Evolutionary conservation across 805 yeast species (phyloP).

Genomic region (Zygosaccharomyces siamensis): DNA sequence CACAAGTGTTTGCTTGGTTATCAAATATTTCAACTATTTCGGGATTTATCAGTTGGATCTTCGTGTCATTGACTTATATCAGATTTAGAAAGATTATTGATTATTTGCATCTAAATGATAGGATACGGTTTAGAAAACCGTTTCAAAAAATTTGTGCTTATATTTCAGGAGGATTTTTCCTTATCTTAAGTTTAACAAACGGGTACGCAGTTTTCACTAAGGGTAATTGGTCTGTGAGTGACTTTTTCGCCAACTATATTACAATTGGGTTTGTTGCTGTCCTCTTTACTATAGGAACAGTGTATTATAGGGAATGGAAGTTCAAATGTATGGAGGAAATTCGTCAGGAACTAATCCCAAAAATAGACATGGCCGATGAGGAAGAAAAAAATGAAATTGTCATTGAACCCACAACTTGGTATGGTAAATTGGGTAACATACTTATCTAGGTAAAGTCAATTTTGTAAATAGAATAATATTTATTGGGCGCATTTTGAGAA

Average conservation of each 20-base stretch:
- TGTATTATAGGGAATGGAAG: neutral
- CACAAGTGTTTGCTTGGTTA: constrained; percentile 56
- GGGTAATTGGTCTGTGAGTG: neutral
- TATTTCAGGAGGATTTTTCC: neutral
- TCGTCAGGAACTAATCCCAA: neutral
- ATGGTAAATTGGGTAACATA: no score
- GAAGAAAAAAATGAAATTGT: neutral
- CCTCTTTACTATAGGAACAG: neutral
- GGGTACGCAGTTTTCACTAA: neutral
- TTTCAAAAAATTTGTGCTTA: neutral
- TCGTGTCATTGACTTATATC: constrained; percentile 44
- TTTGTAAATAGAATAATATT: neutral
- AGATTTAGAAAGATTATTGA: constrained; percentile 52
- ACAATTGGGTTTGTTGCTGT: neutral
- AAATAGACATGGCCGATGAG: neutral
- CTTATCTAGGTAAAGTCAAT: neutral
- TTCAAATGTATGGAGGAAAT: neutral
- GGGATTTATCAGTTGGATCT: constrained; percentile 54
- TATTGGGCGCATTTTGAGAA: neutral
- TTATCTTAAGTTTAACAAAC: neutral
- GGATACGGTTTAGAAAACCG: neutral
- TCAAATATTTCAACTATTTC: constrained; percentile 56
- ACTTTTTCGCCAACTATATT: neutral
- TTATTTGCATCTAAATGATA: neutral
- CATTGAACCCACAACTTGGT: neutral